Evolutionary conservation across 306 rosid species (phyloP), one percentile per base, ranked within the genome.

Genomic region (Lathyrus tuberosus): DNA sequence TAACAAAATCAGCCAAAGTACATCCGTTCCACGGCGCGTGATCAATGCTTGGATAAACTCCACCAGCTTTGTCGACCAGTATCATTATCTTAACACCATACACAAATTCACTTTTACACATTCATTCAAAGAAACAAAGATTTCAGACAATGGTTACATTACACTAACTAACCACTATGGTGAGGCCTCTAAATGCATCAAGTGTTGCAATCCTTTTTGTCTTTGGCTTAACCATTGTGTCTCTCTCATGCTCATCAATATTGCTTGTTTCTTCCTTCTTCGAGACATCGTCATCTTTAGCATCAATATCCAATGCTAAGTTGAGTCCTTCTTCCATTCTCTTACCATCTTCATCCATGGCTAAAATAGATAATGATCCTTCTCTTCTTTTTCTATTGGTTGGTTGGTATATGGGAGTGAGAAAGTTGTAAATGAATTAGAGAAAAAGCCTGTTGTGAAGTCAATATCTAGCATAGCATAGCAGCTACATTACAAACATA

Each of bases 1-100:
- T 91, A 30, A 91, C 96, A 58, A 89, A 87, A 56, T 89, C 97
- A 0, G 97, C 95, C 75, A 87, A 80, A 3, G 97, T 86, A 58
- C 90, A 92, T 16, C 97, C 96, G 52, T 92, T 86, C 96, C 97
- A 89, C 0, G 97, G 95, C 1, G 97, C 90, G 57, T 92, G 97
- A 64, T 92, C 96, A 31, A 92, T 92, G 12, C 83, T 78, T 2
- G 96, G 68, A 77, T 86, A 92, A 28, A 82, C 84, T 84, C 74
- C 97, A 12, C 96, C 97, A 64, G 82, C 96, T 62, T 87, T 94
- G 46, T 89, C 97, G 22, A 92, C 97, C 72, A 92, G 58, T 72
- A 92, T 58, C 97, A 92, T 92, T 37, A 92, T 69, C 97, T 91
- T n/a, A 31, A 44, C 51, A 42, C 47, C 47, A 42, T 41, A 41